Percentiles rank a stretch among this genome's conserved stretches.
Conservation (phyloP, 1,284 basidiomycete genomes). For the Mycena sp. region DNA sequence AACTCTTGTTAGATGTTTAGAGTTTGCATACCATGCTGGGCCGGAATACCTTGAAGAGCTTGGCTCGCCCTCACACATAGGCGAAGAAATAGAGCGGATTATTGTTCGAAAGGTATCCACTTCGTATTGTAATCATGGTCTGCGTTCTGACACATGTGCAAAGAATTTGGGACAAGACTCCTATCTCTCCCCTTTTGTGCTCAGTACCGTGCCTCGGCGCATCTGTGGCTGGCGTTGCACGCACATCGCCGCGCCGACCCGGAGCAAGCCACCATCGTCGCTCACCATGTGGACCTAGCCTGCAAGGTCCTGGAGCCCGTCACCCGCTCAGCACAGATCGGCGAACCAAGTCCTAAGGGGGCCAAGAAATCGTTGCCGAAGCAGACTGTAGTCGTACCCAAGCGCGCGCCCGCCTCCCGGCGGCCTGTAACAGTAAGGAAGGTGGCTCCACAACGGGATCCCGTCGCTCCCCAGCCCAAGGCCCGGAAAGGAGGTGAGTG, state of each 20-base stretch:
- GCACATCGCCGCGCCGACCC: constrained; percentile 60
- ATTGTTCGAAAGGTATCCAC: constrained; percentile 50
- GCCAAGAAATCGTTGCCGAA: constrained; percentile 35
- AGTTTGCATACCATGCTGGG: constrained; percentile 59
- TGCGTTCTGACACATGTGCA: not conserved
- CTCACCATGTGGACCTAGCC: constrained; percentile 59
- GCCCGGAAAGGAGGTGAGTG: constrained; percentile 49
- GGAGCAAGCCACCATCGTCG: constrained; percentile 52
- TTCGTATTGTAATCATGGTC: not conserved
- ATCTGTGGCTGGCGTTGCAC: constrained; percentile 75
- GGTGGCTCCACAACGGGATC: constrained; percentile 35
- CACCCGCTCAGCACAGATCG: constrained; percentile 34
- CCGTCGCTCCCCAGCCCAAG: constrained; percentile 51
- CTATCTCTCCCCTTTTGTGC: constrained; percentile 47
- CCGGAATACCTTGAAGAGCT: constrained; percentile 33
- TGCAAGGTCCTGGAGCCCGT: constrained; percentile 55
- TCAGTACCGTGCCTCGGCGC: constrained; percentile 59
- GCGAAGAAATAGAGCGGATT: constrained; percentile 52
- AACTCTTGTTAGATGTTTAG: constrained; percentile 59
- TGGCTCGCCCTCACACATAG: constrained; percentile 46
- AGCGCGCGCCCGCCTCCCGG: constrained; percentile 16
- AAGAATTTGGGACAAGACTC: constrained; percentile 55
- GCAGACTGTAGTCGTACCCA: constrained; percentile 26
- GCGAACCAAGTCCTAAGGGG: constrained; percentile 34
- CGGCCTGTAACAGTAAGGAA: constrained; percentile 40